phyloP scores from a whole-genome alignment of 177 flowering plant genomes.

The Vitis hybrid region DNA sequence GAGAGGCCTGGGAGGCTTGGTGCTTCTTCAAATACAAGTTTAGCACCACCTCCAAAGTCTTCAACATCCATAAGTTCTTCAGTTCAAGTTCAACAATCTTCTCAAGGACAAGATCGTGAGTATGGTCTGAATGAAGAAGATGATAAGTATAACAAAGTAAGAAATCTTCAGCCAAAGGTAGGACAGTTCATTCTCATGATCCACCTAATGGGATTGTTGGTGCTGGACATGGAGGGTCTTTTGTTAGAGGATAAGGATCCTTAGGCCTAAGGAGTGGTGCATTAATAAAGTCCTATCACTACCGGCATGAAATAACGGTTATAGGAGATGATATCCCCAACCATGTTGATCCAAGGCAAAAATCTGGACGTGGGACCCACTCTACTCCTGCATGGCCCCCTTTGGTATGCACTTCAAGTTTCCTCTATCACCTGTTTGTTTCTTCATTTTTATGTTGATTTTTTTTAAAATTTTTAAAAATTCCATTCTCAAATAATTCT shows the following conservation, averaged over 20 bases:
- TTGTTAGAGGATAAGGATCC: conserved; percentile 35
- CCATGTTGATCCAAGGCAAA: no score
- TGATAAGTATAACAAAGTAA: conserved; percentile 35
- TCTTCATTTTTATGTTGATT: no score
- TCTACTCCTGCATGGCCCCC: no score
- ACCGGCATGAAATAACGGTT: conserved; percentile 72
- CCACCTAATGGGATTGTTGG: conserved; percentile 25
- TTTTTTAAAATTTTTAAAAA: no score
- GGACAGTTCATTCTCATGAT: conserved; percentile 21
- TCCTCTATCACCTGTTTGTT: no score
- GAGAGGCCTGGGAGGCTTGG: conserved; percentile 50
- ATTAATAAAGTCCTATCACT: conserved; percentile 64
- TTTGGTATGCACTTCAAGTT: no score
- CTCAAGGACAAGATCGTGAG: conserved; percentile 31
- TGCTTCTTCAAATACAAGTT: not conserved
- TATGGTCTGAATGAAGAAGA: conserved; percentile 33
- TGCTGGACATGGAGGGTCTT: conserved; percentile 29
- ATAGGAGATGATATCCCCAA: conserved; percentile 9
- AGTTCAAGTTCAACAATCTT: conserved; percentile 52
- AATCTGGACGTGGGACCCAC: no score
- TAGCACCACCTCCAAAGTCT: conserved; percentile 31
- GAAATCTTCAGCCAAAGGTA: conserved; percentile 33
- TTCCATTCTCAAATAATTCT: no score
- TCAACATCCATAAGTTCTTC: conserved; percentile 51
- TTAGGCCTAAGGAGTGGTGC: conserved; percentile 33